These are phyloP conservation scores for Penicillium brevicompactum DNA, from an alignment of 2,329 filamentous ascomycete species.

Conservation along the genomic window DNA sequence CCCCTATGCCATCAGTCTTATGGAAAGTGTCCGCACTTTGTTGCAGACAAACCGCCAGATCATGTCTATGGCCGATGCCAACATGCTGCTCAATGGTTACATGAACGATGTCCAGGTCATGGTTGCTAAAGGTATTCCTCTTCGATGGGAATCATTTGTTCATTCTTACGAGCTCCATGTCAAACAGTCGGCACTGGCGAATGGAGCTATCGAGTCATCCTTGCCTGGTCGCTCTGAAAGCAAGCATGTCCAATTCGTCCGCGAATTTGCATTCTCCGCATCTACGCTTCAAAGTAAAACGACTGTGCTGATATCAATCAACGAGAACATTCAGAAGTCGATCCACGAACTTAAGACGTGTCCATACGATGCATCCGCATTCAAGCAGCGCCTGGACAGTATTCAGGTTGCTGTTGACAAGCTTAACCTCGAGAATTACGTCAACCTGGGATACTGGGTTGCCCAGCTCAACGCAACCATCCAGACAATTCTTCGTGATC, in stretches of 20 bases:
- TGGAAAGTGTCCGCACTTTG: constrained; percentile 96
- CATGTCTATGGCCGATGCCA: constrained; percentile 80
- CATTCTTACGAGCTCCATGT: constrained; percentile 93
- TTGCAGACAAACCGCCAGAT: constrained; percentile 86
- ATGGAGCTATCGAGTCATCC: constrained; percentile 61
- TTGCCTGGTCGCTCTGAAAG: constrained; percentile 69
- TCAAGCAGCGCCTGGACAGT: constrained; percentile 76
- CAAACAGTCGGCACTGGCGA: constrained; percentile 62
- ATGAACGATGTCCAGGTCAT: constrained; percentile 85
- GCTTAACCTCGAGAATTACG: constrained; percentile 92
- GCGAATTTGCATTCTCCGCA: constrained; percentile 85
- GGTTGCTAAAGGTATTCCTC: constrained; percentile 80
- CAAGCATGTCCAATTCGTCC: constrained; percentile 94
- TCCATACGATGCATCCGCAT: constrained; percentile 76
- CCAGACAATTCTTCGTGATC: constrained; percentile 74
- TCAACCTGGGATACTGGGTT: constrained; percentile 91
- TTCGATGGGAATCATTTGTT: constrained; percentile 97
- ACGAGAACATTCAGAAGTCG: constrained; percentile 79
- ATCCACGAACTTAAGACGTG: constrained; percentile 82
- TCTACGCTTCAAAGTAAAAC: constrained; percentile 89
- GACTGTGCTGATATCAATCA: constrained; percentile 73
- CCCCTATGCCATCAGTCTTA: constrained; percentile 93
- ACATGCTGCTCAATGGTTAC: constrained; percentile 85
- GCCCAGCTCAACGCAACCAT: constrained; percentile 82
- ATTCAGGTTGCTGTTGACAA: constrained; percentile 95